Percentiles rank a stretch among this genome's conserved stretches.
phyloP scores from a whole-genome alignment of 208 protist species.

The Leishmania guyanensis region DNA sequence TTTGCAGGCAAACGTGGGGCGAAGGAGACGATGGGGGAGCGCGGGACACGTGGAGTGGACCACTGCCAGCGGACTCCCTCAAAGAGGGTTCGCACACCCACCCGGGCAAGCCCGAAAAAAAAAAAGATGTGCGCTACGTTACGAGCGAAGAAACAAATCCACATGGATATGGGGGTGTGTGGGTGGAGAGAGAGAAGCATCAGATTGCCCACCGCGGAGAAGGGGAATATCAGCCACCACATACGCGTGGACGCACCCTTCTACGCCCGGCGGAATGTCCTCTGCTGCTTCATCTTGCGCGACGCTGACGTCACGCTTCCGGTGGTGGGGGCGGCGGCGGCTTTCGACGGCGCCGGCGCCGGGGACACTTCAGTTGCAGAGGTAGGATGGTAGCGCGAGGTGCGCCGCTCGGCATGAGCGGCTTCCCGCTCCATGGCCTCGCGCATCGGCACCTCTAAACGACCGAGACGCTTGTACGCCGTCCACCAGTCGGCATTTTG shows the following conservation, averaged over 20 bases:
- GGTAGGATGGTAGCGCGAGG: too few species aligned
- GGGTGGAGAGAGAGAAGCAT: neutral
- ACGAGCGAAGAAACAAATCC: neutral
- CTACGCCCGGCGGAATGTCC: conserved; percentile 13
- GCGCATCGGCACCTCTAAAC: conserved; percentile 44
- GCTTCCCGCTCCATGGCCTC: conserved; percentile 31
- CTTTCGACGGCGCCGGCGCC: neutral
- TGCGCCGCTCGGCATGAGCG: neutral
- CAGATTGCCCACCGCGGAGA: neutral
- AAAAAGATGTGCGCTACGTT: neutral
- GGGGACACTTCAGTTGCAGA: neutral
- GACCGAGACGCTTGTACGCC: conserved; percentile 69
- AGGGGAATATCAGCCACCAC: neutral
- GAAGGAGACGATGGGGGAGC: neutral
- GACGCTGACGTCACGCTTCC: conserved; percentile 15
- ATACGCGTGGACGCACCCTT: neutral
- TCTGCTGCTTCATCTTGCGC: conserved; percentile 30
- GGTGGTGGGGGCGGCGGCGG: neutral
- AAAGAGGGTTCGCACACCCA: neutral
- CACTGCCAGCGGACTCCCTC: neutral
- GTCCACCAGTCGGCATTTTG: conserved; percentile 58
- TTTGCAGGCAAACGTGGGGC: neutral
- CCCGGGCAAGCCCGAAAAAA: too few species aligned
- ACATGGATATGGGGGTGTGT: too few species aligned
- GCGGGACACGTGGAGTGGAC: neutral